A percentile compares a stretch with the other conserved stretches of the same genome.
Conservation (phyloP, 2,329 filamentous ascomycete species). For the Chlorencoelia australis region DNA sequence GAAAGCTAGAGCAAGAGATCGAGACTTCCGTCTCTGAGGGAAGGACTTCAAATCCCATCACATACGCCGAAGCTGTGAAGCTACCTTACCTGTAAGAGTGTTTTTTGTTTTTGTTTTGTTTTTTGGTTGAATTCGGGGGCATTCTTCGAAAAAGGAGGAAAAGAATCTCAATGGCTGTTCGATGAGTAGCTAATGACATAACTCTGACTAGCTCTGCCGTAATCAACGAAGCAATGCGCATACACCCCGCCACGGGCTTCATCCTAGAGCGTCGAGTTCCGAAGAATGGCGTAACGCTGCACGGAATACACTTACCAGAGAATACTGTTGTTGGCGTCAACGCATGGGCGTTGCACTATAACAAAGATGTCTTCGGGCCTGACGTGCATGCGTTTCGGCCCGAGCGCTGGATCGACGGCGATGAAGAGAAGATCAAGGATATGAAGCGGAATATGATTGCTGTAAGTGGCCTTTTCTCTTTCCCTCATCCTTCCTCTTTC, state of each 20-base stretch:
- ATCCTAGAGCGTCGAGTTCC: constrained; percentile 38
- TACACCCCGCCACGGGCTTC: constrained; percentile 39
- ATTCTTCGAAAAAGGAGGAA: no score
- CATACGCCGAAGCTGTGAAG: constrained; percentile 1
- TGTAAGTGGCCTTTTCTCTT: background rate
- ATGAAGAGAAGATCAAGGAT: constrained; percentile 22
- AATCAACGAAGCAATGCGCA: constrained; percentile 40
- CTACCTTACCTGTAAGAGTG: constrained; percentile 38
- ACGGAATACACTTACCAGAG: constrained; percentile 31
- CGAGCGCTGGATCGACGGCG: constrained; percentile 35
- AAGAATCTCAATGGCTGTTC: no score
- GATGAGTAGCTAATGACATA: no score
- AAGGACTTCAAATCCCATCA: background rate
- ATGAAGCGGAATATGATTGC: constrained; percentile 1
- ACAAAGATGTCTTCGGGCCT: constrained; percentile 35
- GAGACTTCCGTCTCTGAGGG: constrained; percentile 33
- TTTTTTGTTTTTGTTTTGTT: no score
- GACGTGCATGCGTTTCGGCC: constrained; percentile 38
- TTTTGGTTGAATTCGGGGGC: no score
- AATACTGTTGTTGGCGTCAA: constrained; percentile 27
- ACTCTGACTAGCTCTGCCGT: background rate
- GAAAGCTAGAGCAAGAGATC: constrained; percentile 37
- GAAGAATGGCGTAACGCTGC: constrained; percentile 32
- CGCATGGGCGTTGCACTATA: constrained; percentile 24
- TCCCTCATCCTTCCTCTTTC: no score